Percentiles rank a stretch among this genome's conserved stretches.
Conservation (phyloP, 352 stramenopile species). For the Blastocystis sp. region DNA sequence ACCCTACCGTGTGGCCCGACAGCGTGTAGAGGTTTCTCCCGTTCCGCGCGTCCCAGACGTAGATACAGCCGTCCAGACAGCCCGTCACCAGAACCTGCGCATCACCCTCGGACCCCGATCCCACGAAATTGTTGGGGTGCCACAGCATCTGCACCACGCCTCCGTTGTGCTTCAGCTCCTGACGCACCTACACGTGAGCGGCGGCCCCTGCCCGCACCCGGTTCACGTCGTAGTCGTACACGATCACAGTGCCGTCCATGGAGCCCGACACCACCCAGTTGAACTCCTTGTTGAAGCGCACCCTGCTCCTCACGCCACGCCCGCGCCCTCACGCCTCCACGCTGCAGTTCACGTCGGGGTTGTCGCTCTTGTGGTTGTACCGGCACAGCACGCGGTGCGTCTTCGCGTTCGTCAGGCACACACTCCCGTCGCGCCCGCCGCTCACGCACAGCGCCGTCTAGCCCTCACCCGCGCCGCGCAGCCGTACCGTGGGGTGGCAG, state of each 20-base stretch:
- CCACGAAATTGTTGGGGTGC: constrained; percentile 50
- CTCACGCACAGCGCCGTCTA: constrained; percentile 30
- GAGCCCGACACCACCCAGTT: constrained; percentile 17
- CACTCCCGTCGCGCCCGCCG: constrained; percentile 33
- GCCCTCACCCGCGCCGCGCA: neutral
- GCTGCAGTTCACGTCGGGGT: constrained; percentile 50
- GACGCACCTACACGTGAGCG: neutral
- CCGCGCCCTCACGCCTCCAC: constrained; percentile 18
- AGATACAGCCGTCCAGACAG: constrained; percentile 58
- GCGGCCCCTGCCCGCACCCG: neutral
- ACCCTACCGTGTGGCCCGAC: constrained; percentile 33
- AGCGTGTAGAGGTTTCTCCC: constrained; percentile 5
- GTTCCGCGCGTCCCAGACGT: constrained; percentile 38
- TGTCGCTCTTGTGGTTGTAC: constrained; percentile 1
- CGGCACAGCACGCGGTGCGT: constrained; percentile 17
- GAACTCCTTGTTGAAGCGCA: constrained; percentile 18
- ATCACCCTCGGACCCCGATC: too few relatives aligned
- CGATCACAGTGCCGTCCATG: constrained; percentile 42
- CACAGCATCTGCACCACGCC: constrained; percentile 37
- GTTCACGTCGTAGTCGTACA: constrained; percentile 20
- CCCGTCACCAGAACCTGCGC: constrained; percentile 6
- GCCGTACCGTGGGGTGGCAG: constrained; percentile 1
- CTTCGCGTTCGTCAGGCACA: constrained; percentile 42
- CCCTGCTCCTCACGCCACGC: neutral
- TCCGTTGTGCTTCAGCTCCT: constrained; percentile 45